Conservation (phyloP, 345 rosid genomes). For the Turritis glabra region DNA sequence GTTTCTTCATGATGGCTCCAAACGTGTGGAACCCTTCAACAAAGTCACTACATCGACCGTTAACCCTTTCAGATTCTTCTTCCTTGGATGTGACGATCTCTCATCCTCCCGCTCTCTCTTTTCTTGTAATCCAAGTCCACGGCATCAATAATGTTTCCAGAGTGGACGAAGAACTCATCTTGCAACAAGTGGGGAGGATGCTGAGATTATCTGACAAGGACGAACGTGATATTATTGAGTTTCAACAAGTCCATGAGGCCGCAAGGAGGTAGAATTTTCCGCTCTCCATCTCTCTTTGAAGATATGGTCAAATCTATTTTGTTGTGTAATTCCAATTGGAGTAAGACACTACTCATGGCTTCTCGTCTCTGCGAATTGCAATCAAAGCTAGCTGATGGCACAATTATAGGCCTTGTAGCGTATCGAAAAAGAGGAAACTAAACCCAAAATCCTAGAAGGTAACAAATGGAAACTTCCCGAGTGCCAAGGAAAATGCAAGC, state of each 20-base stretch:
- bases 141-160: constrained; percentile 3
- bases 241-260: constrained; percentile 41
- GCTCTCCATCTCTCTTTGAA: constrained; percentile 57
- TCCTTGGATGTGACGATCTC: constrained; percentile 43
- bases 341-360: constrained; percentile 50
- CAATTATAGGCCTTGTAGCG: not conserved
- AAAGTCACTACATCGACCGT: constrained; percentile 45
- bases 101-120: constrained; percentile 23
- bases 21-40: constrained; percentile 44
- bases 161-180: constrained; percentile 31
- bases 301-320: constrained; percentile 55
- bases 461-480: constrained; percentile 45
- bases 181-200: constrained; percentile 49
- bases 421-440: constrained; percentile 1
- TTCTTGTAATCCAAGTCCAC: constrained; percentile 33
- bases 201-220: constrained; percentile 45
- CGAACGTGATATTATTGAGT: constrained; percentile 36
- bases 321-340: constrained; percentile 51
- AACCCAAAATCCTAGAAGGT: not conserved
- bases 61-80: constrained; percentile 24
- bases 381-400: constrained; percentile 20
- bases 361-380: constrained; percentile 46
- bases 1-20: constrained; percentile 62
- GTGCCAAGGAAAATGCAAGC: constrained; percentile 42
- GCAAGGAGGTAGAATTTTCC: constrained; percentile 53